Percentiles rank a stretch among this genome's conserved stretches.
These are phyloP conservation scores for Suhomyces faveliae DNA, from an alignment of 805 yeast genomes.

Conservation along the genomic window DNA sequence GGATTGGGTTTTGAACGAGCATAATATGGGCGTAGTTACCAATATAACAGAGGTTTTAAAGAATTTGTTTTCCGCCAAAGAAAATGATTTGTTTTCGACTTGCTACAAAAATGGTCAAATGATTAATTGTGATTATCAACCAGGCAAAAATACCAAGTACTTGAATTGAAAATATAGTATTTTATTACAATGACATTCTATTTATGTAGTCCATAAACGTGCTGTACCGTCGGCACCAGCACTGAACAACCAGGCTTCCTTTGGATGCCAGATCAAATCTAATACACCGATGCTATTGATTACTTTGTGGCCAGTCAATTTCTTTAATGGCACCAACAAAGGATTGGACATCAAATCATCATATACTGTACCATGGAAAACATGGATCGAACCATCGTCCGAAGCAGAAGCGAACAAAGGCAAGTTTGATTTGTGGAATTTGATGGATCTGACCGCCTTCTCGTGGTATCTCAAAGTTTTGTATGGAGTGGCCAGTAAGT, in stretches of 20 bases:
- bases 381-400: conserved; percentile 90
- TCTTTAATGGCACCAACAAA: conserved; percentile 91
- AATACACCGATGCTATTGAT: conserved; percentile 81
- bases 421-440: conserved; percentile 78
- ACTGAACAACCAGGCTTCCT: conserved; percentile 96
- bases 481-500: conserved; percentile 83
- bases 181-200: not conserved
- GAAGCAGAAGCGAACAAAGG: conserved; percentile 94
- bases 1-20: conserved; percentile 35
- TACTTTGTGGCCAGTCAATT: conserved; percentile 85
- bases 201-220: conserved; percentile 88
- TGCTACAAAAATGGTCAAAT: conserved; percentile 20
- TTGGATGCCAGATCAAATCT: conserved; percentile 91
- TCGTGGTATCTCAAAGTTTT: conserved; percentile 94
- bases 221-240: conserved; percentile 98
- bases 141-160: conserved; percentile 9
- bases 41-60: conserved; percentile 29
- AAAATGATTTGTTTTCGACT: conserved; percentile 23
- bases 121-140: conserved; percentile 12
- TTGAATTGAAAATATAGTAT: not conserved
- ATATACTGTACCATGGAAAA: conserved; percentile 95
- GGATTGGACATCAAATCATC: conserved; percentile 96
- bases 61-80: conserved; percentile 24
- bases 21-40: conserved; percentile 42
- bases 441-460: conserved; percentile 85